Conservation (phyloP, 768 basidiomycete species). For the Porphyrellus cyaneotinctus region DNA sequence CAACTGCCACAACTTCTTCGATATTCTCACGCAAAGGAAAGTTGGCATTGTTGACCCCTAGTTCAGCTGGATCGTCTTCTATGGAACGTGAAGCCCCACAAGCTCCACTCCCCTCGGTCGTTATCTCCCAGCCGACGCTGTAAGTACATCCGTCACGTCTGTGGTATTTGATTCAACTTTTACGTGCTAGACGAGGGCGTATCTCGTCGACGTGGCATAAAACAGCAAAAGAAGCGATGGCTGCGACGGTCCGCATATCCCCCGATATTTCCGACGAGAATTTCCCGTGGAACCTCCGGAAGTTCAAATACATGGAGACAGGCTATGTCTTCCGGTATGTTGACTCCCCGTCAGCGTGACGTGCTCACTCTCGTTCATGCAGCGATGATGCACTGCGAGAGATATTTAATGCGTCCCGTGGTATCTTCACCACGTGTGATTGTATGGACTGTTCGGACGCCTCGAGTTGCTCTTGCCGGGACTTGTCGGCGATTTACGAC, state of each 20-base stretch:
- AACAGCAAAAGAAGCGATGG: slow-evolving; percentile 22
- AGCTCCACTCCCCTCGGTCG: slow-evolving; percentile 13
- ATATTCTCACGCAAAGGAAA: slow-evolving; percentile 6
- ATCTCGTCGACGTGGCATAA: slow-evolving; percentile 31
- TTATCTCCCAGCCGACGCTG: slow-evolving; percentile 22
- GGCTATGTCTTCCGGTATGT: slow-evolving; percentile 46
- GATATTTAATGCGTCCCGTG: slow-evolving; percentile 25
- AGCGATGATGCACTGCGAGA: slow-evolving; percentile 19
- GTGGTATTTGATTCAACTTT: slow-evolving; percentile 2
- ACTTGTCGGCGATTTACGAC: slow-evolving; percentile 37
- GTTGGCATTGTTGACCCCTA: background rate
- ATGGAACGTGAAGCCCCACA: background rate
- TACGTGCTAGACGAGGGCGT: slow-evolving; percentile 19
- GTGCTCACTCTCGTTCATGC: slow-evolving; percentile 5
- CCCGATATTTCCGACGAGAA: slow-evolving; percentile 34
- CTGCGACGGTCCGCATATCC: slow-evolving; percentile 33
- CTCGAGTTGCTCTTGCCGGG: slow-evolving; percentile 47
- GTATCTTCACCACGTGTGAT: slow-evolving; percentile 41
- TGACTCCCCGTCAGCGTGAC: background rate
- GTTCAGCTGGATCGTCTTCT: slow-evolving; percentile 16
- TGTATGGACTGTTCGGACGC: slow-evolving; percentile 38
- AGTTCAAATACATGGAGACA: slow-evolving; percentile 52
- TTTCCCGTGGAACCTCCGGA: slow-evolving; percentile 38
- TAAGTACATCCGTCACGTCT: slow-evolving; percentile 1
- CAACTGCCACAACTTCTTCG: background rate